Conservation (phyloP, 306 rosid species). For the Fragaria vesca region DNA sequence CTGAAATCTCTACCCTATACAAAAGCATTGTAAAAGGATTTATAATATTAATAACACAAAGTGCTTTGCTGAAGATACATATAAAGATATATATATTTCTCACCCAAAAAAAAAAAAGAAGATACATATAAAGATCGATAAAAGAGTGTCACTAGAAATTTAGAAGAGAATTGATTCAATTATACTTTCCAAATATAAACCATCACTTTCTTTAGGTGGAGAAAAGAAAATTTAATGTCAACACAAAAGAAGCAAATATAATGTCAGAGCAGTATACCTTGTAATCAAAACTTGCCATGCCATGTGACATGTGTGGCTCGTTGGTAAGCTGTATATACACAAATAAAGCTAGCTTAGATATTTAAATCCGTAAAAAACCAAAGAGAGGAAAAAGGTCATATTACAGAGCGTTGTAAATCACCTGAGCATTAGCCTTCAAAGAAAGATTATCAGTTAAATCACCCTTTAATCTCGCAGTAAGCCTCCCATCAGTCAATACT, state of each 20-base stretch:
- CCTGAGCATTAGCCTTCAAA: slow-evolving; percentile 96
- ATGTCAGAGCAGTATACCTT: slow-evolving; percentile 48
- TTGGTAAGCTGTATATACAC: slow-evolving; percentile 66
- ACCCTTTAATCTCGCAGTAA: slow-evolving; percentile 79
- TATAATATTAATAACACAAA: background rate
- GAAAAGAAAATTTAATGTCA: too few species aligned
- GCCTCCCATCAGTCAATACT: slow-evolving; percentile 84
- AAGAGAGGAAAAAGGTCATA: background rate
- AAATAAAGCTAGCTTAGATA: background rate
- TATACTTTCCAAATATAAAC: background rate
- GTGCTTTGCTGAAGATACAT: background rate
- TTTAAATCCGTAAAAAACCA: background rate
- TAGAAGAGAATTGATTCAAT: background rate
- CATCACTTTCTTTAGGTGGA: background rate
- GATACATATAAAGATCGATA: background rate
- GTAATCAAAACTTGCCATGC: slow-evolving; percentile 86
- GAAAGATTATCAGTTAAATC: slow-evolving; percentile 75
- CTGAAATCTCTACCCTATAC: slow-evolving; percentile 83
- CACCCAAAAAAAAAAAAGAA: background rate
- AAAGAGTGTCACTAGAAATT: background rate
- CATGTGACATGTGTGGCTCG: slow-evolving; percentile 99
- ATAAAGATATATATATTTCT: background rate
- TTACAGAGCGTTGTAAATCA: slow-evolving; percentile 16
- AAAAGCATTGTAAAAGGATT: background rate
- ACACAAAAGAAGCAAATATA: background rate